phyloP scores from a whole-genome alignment of 2,329 filamentous ascomycete genomes.

The Dactylella cylindrospora region DNA sequence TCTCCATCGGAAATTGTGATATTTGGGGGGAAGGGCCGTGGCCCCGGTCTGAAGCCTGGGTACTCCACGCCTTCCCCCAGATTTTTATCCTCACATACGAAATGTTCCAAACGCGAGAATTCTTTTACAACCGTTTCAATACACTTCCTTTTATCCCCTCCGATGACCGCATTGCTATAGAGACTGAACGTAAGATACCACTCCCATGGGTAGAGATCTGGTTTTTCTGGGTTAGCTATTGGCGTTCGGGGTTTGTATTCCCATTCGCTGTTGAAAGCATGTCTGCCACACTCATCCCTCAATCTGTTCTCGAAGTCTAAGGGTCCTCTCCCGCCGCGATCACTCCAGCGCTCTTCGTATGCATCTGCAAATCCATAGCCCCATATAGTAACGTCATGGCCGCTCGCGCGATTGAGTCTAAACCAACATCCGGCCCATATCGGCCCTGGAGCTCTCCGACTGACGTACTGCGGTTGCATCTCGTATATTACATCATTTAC shows the following conservation, averaged over 20 bases:
- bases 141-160: not conserved
- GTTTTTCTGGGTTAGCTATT: not conserved
- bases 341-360: conserved; percentile 3
- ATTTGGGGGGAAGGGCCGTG: too few species aligned
- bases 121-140: not conserved
- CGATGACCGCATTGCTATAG: not conserved
- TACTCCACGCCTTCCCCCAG: not conserved
- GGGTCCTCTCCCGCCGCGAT: not conserved
- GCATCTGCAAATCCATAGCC: conserved; percentile 15
- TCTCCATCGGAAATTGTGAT: not conserved
- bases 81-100: not conserved
- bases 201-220: conserved; percentile 3
- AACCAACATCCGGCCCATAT: conserved; percentile 5
- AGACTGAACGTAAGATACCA: not conserved
- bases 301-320: not conserved
- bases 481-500: not conserved
- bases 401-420: not conserved
- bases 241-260: not conserved
- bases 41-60: too few species aligned
- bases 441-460: not conserved
- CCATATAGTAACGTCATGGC: conserved; percentile 11
- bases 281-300: not conserved
- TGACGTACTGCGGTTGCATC: conserved; percentile 2
- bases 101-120: not conserved
- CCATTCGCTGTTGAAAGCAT: not conserved